These are phyloP conservation scores for Zoysia pacifica DNA, from an alignment of 176 grass and related monocot species.

Conservation along the genomic window DNA sequence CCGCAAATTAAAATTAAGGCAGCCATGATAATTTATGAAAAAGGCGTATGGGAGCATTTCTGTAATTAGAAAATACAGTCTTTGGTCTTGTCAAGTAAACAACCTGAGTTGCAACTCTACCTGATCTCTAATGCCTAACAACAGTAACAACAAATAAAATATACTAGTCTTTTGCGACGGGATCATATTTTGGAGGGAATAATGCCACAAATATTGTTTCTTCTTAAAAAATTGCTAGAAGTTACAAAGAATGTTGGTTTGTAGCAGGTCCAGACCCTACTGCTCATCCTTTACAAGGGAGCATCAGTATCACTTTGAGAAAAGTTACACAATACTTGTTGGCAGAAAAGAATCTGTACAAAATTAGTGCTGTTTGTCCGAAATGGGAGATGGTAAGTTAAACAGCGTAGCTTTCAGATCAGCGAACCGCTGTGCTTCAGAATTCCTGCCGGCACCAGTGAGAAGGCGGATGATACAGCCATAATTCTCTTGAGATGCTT, in stretches of 20 bases:
- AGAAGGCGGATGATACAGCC: constrained; percentile 71
- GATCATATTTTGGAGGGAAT: background rate
- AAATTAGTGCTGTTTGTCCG: constrained; percentile 32
- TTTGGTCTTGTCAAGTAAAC: too few relatives aligned
- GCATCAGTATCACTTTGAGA: constrained; percentile 16
- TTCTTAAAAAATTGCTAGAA: constrained; percentile 3
- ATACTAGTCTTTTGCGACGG: background rate
- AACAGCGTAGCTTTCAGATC: constrained; percentile 62
- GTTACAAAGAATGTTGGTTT: constrained; percentile 22
- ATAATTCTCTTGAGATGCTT: constrained; percentile 79
- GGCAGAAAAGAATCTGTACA: constrained; percentile 31
- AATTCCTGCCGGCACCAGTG: constrained; percentile 44
- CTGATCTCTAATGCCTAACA: background rate
- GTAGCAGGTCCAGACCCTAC: background rate
- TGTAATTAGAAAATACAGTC: too few relatives aligned
- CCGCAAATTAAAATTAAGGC: too few relatives aligned
- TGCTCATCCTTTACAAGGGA: background rate
- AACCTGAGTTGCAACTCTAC: too few relatives aligned
- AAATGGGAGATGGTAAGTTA: constrained; percentile 33
- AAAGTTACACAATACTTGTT: background rate
- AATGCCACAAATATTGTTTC: background rate
- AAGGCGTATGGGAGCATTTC: too few relatives aligned
- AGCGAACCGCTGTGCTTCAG: constrained; percentile 73
- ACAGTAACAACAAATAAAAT: background rate
- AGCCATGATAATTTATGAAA: too few relatives aligned